Percentiles rank a stretch among this genome's conserved stretches.
These are phyloP conservation scores for Suillus decipiens DNA, from an alignment of 768 basidiomycete genomes.

Conservation along the genomic window DNA sequence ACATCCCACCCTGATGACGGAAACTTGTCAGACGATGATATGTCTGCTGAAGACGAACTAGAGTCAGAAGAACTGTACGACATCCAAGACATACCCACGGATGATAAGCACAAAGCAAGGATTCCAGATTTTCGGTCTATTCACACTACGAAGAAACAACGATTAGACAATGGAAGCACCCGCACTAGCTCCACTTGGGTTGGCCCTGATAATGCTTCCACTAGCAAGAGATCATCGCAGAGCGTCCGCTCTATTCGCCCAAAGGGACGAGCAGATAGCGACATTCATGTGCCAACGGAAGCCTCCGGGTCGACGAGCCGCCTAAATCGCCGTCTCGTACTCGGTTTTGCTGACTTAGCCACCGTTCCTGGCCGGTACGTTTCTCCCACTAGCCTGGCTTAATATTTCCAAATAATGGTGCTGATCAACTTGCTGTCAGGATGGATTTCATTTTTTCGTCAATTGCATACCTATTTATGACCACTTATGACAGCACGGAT, in stretches of 20 bases:
- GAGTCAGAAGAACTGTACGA: conserved; percentile 40
- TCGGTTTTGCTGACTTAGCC: conserved; percentile 58
- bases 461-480: conserved; percentile 62
- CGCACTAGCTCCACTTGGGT: conserved; percentile 19
- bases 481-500: conserved; percentile 67
- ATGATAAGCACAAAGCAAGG: conserved; percentile 30
- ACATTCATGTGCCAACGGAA: conserved; percentile 21
- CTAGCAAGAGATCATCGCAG: conserved; percentile 27
- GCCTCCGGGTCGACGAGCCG: conserved; percentile 18
- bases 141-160: conserved; percentile 26
- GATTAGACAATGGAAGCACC: conserved; percentile 15
- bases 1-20: conserved; percentile 29
- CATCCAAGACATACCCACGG: conserved; percentile 21
- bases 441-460: conserved; percentile 62
- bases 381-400: conserved; percentile 12
- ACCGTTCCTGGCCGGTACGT: conserved; percentile 62
- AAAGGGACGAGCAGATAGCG: conserved; percentile 27
- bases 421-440: conserved; percentile 32
- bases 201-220: conserved; percentile 8
- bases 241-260: conserved; percentile 29
- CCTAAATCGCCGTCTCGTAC: conserved; percentile 28
- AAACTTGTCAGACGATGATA: conserved; percentile 32
- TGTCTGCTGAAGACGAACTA: conserved; percentile 35
- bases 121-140: conserved; percentile 23
- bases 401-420: conserved; percentile 13